Evolutionary conservation across 768 basidiomycete species (phyloP).

Genomic region (Trametes sanguinea): DNA sequence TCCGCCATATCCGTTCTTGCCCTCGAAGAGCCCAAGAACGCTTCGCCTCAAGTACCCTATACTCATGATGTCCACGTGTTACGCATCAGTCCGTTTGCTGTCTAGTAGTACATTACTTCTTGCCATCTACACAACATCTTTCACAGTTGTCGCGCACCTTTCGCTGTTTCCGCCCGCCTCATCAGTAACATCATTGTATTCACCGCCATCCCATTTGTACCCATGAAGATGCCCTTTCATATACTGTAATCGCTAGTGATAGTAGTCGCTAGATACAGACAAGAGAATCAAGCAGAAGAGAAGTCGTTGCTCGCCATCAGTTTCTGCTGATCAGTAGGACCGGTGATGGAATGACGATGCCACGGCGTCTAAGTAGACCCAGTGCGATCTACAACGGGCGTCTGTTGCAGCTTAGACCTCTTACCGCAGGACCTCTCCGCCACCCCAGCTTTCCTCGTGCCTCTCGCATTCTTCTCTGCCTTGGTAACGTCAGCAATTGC

Average conservation of each 20-base stretch:
- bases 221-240: conserved; percentile 10
- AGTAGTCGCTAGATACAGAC: conserved; percentile 14
- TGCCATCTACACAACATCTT: conserved; percentile 20
- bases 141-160: conserved; percentile 8
- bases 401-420: not conserved
- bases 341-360: not conserved
- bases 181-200: conserved; percentile 20
- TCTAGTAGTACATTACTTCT: conserved; percentile 13
- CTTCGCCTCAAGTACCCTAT: conserved; percentile 7
- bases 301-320: not conserved
- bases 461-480: not conserved
- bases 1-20: not conserved
- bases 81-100: conserved; percentile 15
- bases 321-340: not conserved
- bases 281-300: not conserved
- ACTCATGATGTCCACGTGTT: not conserved
- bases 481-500: not conserved
- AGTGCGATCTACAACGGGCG: not conserved
- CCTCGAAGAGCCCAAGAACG: not conserved
- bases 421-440: conserved; percentile 4
- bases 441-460: not conserved
- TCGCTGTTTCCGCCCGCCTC: conserved; percentile 2
- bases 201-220: conserved; percentile 14
- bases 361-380: no score
- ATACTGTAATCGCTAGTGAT: conserved; percentile 21